phyloP scores from a whole-genome alignment of 371 early-diverging fungal genomes.

The Chytridium lagenaria region DNA sequence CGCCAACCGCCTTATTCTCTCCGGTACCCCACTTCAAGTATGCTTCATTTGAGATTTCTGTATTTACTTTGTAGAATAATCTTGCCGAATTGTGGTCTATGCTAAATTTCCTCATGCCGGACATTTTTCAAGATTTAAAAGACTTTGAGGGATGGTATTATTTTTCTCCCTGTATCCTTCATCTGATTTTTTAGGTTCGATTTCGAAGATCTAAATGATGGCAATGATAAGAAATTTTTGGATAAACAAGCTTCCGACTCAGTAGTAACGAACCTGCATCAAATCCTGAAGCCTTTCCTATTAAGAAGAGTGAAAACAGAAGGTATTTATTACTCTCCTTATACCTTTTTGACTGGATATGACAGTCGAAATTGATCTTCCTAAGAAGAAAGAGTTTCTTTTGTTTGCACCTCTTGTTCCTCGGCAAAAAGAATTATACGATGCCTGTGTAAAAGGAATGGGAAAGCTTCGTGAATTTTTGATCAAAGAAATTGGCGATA shows the following conservation, averaged over 20 bases:
- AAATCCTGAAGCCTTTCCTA: slow-evolving; percentile 92
- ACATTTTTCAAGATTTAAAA: slow-evolving; percentile 86
- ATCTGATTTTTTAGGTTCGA: slow-evolving; percentile 43
- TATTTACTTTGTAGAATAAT: slow-evolving; percentile 89
- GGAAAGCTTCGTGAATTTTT: slow-evolving; percentile 72
- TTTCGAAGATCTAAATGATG: slow-evolving; percentile 78
- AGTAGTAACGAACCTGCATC: slow-evolving; percentile 83
- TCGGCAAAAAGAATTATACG: slow-evolving; percentile 82
- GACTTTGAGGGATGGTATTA: slow-evolving; percentile 91
- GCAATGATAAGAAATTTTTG: slow-evolving; percentile 62
- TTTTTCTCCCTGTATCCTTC: slow-evolving; percentile 29
- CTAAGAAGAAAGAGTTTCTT: slow-evolving; percentile 90
- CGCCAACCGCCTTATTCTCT: slow-evolving; percentile 92
- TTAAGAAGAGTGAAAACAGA: slow-evolving; percentile 96
- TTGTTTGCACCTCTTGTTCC: slow-evolving; percentile 83
- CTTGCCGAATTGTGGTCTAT: slow-evolving; percentile 98
- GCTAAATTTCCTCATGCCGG: slow-evolving; percentile 96
- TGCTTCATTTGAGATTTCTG: slow-evolving; percentile 84
- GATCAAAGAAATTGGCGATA: slow-evolving; percentile 52
- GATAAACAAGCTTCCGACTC: slow-evolving; percentile 73
- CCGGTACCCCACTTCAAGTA: slow-evolving; percentile 93
- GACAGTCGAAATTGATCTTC: slow-evolving; percentile 82
- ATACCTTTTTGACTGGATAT: background rate
- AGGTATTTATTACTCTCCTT: slow-evolving; percentile 34
- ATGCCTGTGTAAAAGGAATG: slow-evolving; percentile 76